phyloP scores from a whole-genome alignment of 306 rosid species.

The Rubus idaeus region DNA sequence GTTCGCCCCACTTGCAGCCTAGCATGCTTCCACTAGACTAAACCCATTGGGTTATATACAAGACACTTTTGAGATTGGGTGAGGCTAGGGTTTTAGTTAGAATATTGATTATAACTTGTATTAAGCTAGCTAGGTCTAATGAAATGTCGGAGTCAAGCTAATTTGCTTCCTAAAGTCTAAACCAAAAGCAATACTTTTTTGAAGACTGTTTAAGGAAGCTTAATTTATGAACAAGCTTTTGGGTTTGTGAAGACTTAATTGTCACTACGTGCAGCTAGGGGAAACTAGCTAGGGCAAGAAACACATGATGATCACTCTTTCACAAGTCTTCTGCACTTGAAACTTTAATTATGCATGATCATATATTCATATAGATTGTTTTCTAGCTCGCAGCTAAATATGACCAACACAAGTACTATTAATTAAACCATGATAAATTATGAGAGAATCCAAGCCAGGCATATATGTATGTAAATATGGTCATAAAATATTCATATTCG shows the following conservation, averaged over 20 bases:
- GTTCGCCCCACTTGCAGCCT: too few relatives aligned
- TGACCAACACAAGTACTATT: background rate
- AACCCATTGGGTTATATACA: too few relatives aligned
- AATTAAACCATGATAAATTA: background rate
- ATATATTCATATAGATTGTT: background rate
- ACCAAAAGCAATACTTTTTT: background rate
- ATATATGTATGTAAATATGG: too few relatives aligned
- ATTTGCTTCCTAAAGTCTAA: conserved; percentile 8
- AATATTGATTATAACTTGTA: too few relatives aligned
- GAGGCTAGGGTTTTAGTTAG: too few relatives aligned
- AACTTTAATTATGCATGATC: background rate
- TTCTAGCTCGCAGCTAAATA: conserved; percentile 5
- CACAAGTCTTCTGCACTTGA: background rate
- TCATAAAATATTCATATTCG: too few relatives aligned
- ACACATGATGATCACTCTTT: conserved; percentile 7
- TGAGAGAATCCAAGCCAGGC: background rate
- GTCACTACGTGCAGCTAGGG: background rate
- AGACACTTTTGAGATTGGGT: background rate
- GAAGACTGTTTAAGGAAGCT: background rate
- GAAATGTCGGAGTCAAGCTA: background rate
- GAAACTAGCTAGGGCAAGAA: conserved; percentile 2
- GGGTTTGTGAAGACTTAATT: background rate
- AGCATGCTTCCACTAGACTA: too few relatives aligned
- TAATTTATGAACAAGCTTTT: background rate
- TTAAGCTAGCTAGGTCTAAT: background rate